Percentiles rank a stretch among this genome's conserved stretches.
Evolutionary conservation across 139 green algal species (phyloP).

Genomic region (Edaphochlamys debaryana): DNA sequence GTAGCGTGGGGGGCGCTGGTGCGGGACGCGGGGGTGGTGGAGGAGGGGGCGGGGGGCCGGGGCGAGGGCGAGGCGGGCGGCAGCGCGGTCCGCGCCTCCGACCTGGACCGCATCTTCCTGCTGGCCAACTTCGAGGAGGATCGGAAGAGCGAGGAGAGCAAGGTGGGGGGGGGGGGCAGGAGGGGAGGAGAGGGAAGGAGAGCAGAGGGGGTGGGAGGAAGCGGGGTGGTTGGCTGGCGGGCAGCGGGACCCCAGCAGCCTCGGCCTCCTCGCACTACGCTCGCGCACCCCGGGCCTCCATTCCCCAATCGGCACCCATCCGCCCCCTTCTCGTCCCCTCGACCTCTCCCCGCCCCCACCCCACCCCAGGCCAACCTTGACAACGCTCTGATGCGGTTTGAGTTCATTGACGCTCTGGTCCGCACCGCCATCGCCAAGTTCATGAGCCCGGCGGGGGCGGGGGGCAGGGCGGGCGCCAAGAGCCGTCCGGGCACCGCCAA

Average conservation of each 20-base stretch:
- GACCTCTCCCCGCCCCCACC: too few species aligned
- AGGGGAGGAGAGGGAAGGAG: not conserved
- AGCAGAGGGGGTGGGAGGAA: too few species aligned
- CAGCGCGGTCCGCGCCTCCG: constrained; percentile 50
- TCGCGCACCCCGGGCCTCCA: too few species aligned
- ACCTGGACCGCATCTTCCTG: constrained; percentile 75
- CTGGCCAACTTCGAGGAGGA: constrained; percentile 56
- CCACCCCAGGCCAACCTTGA: constrained; percentile 47
- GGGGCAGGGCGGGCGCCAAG: not conserved
- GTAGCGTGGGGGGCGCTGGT: constrained; percentile 61
- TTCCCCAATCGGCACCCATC: too few species aligned
- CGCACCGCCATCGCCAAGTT: constrained; percentile 59
- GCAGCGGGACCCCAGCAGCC: too few species aligned
- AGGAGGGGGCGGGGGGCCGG: not conserved
- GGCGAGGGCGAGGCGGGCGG: constrained; percentile 43
- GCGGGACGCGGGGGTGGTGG: constrained; percentile 14
- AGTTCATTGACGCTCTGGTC: constrained; percentile 69
- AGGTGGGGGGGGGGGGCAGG: constrained; percentile 1
- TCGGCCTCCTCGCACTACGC: too few species aligned
- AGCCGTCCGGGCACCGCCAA: not conserved
- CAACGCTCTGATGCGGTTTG: constrained; percentile 65
- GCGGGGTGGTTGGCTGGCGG: too few species aligned
- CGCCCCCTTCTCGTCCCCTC: too few species aligned
- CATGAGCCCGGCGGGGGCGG: not conserved
- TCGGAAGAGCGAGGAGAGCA: constrained; percentile 11